Percentiles rank a stretch among this genome's conserved stretches.
phyloP scores from a whole-genome alignment of 306 rosid species.

The Aeschynomene evenia region DNA sequence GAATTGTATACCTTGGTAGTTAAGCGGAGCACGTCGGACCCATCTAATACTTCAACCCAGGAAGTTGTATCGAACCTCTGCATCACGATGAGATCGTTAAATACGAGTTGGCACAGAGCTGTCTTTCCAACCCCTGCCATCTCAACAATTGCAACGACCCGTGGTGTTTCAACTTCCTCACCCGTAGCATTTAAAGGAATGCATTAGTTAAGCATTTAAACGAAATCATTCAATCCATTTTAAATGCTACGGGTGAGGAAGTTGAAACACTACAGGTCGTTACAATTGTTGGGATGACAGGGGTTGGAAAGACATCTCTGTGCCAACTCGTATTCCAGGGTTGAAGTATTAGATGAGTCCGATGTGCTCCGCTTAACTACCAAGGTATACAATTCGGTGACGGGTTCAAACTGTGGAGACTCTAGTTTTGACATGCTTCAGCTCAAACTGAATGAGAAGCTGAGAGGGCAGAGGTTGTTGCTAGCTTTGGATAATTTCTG shows the following conservation, averaged over 20 bases:
- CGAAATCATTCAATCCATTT: neutral
- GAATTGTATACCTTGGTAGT: neutral
- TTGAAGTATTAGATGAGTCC: neutral
- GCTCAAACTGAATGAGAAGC: neutral
- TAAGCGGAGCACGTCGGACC: neutral
- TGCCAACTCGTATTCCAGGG: conserved; percentile 7
- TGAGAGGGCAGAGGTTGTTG: neutral
- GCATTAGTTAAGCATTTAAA: too few species aligned
- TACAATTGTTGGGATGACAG: conserved; percentile 1
- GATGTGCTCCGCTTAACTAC: neutral
- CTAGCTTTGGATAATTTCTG: neutral
- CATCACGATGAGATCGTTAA: too few species aligned
- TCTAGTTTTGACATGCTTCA: neutral
- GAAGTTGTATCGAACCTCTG: too few species aligned
- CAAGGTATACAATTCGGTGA: neutral
- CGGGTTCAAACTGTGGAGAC: neutral
- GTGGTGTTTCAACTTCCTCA: neutral
- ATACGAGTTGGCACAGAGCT: neutral
- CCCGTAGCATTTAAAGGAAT: neutral
- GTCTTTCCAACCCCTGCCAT: neutral
- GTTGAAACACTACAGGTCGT: neutral
- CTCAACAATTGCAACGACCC: neutral
- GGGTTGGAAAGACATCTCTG: neutral
- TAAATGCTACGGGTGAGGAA: neutral
- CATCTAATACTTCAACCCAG: neutral